Base-by-base conservation (phyloP, 192 early-diverging fungal species). In the Phycomyces blakesleeanus region DNA sequence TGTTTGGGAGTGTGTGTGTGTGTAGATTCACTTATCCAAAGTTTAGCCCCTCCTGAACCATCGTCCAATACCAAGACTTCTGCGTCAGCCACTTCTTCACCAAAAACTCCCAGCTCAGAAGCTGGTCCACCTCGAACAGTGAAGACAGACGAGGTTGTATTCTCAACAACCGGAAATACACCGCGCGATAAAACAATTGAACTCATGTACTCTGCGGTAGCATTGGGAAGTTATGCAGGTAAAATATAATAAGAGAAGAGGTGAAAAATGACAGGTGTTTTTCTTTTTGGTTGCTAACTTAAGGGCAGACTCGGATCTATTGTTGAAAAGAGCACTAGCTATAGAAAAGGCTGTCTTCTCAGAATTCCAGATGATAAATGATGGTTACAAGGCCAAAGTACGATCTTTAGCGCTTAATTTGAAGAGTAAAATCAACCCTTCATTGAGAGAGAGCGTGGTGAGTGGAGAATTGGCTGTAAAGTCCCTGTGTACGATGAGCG, bases 161-260 rank as follows among this genome's bases (percentile, higher is more conserved):
- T 83, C 14, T 64, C 57, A 47, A 57, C 81, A 3, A 85, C 84
- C 11, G 87, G 88, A 18, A 85, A 85, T 59, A 72, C 64, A 34
- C 68, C 78, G 42, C 86, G 95, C 20, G 89, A 93, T 65, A 89
- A 87, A 55, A 90, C 88, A 59, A 84, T 86, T 56, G 90, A 91
- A 44, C 76, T 97, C 66, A 62, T 96, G 27, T 97, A 97, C 63
- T 82, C 84, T 64, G 85, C 90, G 1, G 69, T 95, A 56, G 89
- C 77, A 21, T 70, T 72, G 3, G 81, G 75, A 51, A 77, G 78
- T 37, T 76, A 70, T 57, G 74, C 76, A 51, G 83, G 85, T 91
- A 73, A 60, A 57, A 20, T 50, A 47, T 47, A 41, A 14, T 10
- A 10, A 41, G 40, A 41, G 40, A 41, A 14, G 14, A 10, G 14